A percentile compares a stretch with the other conserved stretches of the same genome.
Evolutionary conservation across 2,329 filamentous ascomycete genomes (phyloP).

Genomic region (Pestalotiopsis sp.): DNA sequence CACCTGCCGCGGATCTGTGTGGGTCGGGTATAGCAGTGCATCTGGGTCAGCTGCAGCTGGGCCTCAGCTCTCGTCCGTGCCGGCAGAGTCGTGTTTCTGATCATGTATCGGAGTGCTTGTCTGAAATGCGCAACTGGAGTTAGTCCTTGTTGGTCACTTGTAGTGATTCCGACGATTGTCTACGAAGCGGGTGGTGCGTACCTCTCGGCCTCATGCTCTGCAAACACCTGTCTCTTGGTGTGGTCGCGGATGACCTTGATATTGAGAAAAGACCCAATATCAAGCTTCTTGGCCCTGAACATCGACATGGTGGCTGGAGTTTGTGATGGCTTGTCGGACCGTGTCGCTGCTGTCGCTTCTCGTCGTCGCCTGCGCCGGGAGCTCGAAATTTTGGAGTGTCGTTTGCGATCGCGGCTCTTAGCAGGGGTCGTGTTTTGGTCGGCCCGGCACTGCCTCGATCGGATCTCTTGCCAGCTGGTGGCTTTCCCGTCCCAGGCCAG

Average conservation of each 20-base stretch:
- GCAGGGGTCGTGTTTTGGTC: not conserved
- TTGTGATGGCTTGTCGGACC: not conserved
- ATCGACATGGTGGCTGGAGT: constrained; percentile 64
- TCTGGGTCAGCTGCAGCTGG: constrained; percentile 88
- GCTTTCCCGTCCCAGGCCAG: too few relatives aligned
- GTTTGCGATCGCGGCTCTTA: not conserved
- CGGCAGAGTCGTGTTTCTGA: constrained; percentile 87
- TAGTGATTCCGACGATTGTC: not conserved
- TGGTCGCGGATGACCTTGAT: constrained; percentile 88
- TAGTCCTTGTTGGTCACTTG: not conserved
- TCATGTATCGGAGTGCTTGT: constrained; percentile 90
- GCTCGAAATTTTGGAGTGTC: constrained; percentile 8
- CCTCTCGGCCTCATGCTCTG: constrained; percentile 85
- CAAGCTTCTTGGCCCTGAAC: constrained; percentile 87
- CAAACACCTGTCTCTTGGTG: constrained; percentile 93
- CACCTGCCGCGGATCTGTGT: constrained; percentile 95
- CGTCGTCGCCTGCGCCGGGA: not conserved
- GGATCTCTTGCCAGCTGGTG: not conserved
- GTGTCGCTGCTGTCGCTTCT: not conserved
- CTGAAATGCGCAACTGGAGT: constrained; percentile 42
- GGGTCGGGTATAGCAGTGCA: constrained; percentile 92
- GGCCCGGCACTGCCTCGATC: not conserved
- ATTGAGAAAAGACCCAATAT: constrained; percentile 86
- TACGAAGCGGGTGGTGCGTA: constrained; percentile 37
- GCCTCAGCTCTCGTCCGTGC: constrained; percentile 83